Evolutionary conservation across 495 filamentous ascomycete genomes (phyloP).

Genomic region (Pseudomonodictys pantanalensis): DNA sequence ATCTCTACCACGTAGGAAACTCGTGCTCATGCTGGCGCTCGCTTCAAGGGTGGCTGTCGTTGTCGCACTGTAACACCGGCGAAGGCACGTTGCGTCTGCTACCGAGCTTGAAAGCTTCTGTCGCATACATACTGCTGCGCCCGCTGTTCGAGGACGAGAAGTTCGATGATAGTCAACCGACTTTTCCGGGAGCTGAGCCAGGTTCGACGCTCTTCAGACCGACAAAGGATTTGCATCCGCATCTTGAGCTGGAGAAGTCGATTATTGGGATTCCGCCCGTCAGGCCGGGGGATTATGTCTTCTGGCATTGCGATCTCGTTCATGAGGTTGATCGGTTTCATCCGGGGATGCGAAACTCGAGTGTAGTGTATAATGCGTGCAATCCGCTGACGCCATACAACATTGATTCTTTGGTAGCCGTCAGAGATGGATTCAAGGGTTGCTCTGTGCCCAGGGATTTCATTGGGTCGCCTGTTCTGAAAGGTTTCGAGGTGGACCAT

Average conservation of each 20-base stretch:
- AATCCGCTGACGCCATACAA: constrained; percentile 6
- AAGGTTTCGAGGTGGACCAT: constrained; percentile 1
- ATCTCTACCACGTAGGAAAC: constrained; percentile 2
- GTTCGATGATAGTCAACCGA: constrained; percentile 1
- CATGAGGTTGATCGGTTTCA: constrained; percentile 8
- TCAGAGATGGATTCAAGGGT: neutral
- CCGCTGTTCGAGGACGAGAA: constrained; percentile 2
- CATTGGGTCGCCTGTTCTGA: neutral
- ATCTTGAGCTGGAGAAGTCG: constrained; percentile 6
- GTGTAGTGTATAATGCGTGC: neutral
- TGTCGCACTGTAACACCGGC: neutral
- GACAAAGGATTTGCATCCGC: constrained; percentile 5
- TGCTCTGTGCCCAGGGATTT: neutral
- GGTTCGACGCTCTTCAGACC: constrained; percentile 1
- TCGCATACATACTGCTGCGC: constrained; percentile 6
- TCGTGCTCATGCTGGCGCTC: neutral
- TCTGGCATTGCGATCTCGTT: constrained; percentile 15
- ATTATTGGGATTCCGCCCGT: constrained; percentile 7
- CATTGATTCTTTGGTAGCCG: neutral
- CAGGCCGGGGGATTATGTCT: constrained; percentile 14
- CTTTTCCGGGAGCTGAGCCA: neutral
- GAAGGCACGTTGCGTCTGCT: constrained; percentile 9
- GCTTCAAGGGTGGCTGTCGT: constrained; percentile 7
- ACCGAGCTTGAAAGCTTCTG: neutral
- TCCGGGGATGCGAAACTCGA: neutral